phyloP scores from a whole-genome alignment of 805 yeast species.

The Debaryomyces hansenii region DNA sequence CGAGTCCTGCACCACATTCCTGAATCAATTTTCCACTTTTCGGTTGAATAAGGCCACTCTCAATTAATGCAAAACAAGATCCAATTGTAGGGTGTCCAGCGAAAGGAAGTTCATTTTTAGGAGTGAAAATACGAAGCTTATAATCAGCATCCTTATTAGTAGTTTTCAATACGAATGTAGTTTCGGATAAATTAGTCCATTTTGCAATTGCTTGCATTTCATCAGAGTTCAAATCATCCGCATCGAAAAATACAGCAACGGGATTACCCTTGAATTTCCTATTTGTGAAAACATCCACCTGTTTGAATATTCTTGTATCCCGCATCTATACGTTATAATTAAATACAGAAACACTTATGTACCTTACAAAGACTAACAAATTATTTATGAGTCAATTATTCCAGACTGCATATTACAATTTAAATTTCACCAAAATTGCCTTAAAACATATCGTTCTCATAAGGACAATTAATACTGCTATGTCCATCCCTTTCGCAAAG shows the following conservation, averaged over 20 bases:
- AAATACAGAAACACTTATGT: too few relatives aligned
- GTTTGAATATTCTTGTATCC: slow-evolving; percentile 30
- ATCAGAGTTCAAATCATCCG: slow-evolving; percentile 33
- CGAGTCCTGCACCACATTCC: slow-evolving; percentile 47
- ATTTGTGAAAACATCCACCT: slow-evolving; percentile 45
- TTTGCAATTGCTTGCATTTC: slow-evolving; percentile 49
- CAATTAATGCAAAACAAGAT: slow-evolving; percentile 45
- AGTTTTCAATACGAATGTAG: slow-evolving; percentile 50
- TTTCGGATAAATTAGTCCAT: slow-evolving; percentile 65
- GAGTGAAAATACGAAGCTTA: slow-evolving; percentile 50
- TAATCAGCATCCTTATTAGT: slow-evolving; percentile 43
- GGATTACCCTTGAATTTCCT: slow-evolving; percentile 50
- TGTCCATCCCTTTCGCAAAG: slow-evolving; percentile 91
- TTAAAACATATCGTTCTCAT: slow-evolving; percentile 59
- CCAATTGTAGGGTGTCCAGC: slow-evolving; percentile 70
- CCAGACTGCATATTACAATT: too few relatives aligned
- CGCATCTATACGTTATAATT: too few relatives aligned
- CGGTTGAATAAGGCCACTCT: slow-evolving; percentile 30
- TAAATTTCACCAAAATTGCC: too few relatives aligned
- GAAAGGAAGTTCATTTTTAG: slow-evolving; percentile 51
- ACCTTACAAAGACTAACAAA: too few relatives aligned
- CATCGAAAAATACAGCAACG: slow-evolving; percentile 52
- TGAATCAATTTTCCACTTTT: slow-evolving; percentile 32
- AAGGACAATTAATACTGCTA: slow-evolving; percentile 84
- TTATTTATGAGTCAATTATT: too few relatives aligned